phyloP scores from a whole-genome alignment of 768 basidiomycete genomes.

The Rhizopogon vulgaris region DNA sequence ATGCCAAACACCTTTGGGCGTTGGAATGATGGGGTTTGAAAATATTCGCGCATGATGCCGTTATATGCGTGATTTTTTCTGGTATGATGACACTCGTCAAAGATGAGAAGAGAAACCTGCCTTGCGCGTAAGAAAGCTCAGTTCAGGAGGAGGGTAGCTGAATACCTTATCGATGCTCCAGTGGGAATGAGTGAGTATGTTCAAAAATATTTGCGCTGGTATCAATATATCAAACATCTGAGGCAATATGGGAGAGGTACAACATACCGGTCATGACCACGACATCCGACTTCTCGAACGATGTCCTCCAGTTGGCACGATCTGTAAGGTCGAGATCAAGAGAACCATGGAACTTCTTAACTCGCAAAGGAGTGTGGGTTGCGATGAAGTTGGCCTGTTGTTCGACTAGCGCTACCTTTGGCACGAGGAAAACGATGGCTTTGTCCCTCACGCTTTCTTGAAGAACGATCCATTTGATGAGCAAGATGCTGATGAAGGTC shows the following conservation, averaged over 20 bases:
- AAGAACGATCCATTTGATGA: conserved; percentile 70
- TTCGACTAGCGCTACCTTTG: conserved; percentile 78
- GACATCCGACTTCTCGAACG: conserved; percentile 62
- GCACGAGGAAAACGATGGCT: conserved; percentile 75
- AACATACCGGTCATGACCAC: conserved; percentile 78
- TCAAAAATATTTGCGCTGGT: conserved; percentile 76
- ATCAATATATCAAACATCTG: not conserved
- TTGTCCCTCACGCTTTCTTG: conserved; percentile 47
- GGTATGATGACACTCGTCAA: conserved; percentile 56
- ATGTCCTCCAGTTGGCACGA: conserved; percentile 53
- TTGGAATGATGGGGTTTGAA: conserved; percentile 30
- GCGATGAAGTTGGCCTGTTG: conserved; percentile 71
- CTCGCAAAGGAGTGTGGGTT: conserved; percentile 58
- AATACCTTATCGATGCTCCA: conserved; percentile 63
- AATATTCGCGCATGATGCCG: conserved; percentile 54
- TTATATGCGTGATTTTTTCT: conserved; percentile 54
- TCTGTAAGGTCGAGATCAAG: conserved; percentile 69
- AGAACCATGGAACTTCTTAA: conserved; percentile 64
- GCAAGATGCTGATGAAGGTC: conserved; percentile 51
- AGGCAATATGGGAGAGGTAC: not conserved
- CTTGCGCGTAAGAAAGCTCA: not conserved
- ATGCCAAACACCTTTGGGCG: conserved; percentile 90
- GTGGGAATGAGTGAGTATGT: conserved; percentile 74
- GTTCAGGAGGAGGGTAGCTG: not conserved
- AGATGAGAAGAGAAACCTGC: conserved; percentile 50